A percentile compares a stretch with the other conserved stretches of the same genome.
Conservation (phyloP, 495 filamentous ascomycete genomes). For the Penicillium macrosclerotiorum region DNA sequence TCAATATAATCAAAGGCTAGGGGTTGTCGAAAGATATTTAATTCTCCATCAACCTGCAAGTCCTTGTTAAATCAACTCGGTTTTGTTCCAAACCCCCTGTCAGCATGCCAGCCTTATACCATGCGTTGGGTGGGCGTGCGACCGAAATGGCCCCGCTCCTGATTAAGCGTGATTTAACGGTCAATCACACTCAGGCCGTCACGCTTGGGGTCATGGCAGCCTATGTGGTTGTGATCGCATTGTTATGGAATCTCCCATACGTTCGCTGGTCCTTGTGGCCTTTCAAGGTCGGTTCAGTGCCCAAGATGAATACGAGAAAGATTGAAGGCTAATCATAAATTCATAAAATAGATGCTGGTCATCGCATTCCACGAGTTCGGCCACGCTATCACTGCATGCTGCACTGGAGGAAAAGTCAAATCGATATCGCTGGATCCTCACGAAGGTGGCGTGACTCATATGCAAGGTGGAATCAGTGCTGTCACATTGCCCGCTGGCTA, state of each 20-base stretch:
- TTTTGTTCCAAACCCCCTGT: background rate
- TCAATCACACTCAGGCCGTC: conserved; percentile 68
- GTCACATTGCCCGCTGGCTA: conserved; percentile 77
- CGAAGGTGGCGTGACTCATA: conserved; percentile 72
- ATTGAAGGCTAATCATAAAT: too few relatives aligned
- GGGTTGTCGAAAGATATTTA: background rate
- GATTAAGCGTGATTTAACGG: conserved; percentile 53
- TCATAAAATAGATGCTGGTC: conserved; percentile 66
- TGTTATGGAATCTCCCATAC: conserved; percentile 79
- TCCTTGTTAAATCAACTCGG: background rate
- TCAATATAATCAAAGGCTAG: background rate
- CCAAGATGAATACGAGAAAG: too few relatives aligned
- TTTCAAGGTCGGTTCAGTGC: conserved; percentile 72
- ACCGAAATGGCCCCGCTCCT: conserved; percentile 30
- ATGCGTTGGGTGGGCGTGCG: conserved; percentile 21
- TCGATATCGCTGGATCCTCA: conserved; percentile 69
- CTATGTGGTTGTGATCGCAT: conserved; percentile 71
- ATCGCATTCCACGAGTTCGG: conserved; percentile 85
- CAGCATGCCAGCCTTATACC: conserved; percentile 35
- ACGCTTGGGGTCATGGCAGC: conserved; percentile 67
- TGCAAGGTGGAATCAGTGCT: conserved; percentile 73
- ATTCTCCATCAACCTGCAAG: background rate
- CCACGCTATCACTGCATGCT: conserved; percentile 69
- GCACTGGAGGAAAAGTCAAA: conserved; percentile 70
- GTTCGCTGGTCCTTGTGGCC: conserved; percentile 71